Conservation (phyloP, 2,329 filamentous ascomycete genomes). For the Botrytis byssoidea region DNA sequence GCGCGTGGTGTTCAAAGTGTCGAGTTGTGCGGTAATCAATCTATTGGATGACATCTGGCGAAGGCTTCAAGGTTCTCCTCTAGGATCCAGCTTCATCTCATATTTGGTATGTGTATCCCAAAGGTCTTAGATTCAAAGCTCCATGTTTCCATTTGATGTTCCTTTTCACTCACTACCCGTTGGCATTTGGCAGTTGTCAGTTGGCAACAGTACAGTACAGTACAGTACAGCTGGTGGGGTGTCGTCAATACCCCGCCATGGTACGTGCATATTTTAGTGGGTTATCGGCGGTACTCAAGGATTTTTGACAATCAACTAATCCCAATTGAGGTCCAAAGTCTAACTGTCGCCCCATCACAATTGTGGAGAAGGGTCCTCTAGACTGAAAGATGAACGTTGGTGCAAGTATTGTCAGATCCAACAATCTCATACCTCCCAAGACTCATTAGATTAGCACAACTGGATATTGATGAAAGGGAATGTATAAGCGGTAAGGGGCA, state of each 20-base stretch:
- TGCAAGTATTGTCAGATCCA: background rate
- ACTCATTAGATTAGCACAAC: background rate
- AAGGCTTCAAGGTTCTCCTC: background rate
- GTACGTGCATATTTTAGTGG: slow-evolving; percentile 7
- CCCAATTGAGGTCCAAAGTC: background rate
- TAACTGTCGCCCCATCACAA: background rate
- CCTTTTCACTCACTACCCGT: background rate
- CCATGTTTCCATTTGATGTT: background rate
- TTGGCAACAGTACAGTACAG: background rate
- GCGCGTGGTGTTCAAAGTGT: slow-evolving; percentile 8
- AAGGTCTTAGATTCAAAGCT: background rate
- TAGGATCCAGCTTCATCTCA: background rate
- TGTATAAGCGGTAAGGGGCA: background rate
- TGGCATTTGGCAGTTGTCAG: background rate
- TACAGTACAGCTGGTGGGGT: background rate
- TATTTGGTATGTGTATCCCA: background rate
- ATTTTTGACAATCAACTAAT: background rate
- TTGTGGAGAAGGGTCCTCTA: background rate
- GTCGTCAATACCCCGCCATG: slow-evolving; percentile 13
- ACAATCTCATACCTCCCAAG: background rate
- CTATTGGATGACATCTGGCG: background rate
- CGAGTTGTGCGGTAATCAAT: background rate
- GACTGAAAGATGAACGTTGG: background rate
- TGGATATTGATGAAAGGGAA: background rate
- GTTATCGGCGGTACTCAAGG: background rate